A percentile compares a stretch with the other conserved stretches of the same genome.
Evolutionary conservation across 495 filamentous ascomycete genomes (phyloP).

Genomic region (Aspergillus homomorphus): DNA sequence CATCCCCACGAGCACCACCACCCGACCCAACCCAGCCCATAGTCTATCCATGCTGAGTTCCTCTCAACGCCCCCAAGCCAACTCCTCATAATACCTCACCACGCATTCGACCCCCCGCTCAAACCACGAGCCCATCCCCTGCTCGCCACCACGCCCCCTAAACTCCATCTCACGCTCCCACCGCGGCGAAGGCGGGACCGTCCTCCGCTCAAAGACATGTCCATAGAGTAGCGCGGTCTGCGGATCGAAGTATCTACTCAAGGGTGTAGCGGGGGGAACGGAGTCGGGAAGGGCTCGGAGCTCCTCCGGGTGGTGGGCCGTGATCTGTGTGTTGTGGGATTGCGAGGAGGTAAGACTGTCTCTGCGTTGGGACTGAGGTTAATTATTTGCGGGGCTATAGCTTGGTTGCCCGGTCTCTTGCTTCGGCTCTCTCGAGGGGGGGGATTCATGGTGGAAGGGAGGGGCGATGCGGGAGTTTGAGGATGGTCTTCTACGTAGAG

Average conservation of each 20-base stretch:
- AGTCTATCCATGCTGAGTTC: background rate
- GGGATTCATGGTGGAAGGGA: too few relatives aligned
- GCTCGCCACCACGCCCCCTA: background rate
- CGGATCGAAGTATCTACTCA: constrained; percentile 18
- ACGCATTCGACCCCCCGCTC: background rate
- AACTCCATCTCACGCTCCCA: constrained; percentile 8
- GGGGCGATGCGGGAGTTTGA: too few relatives aligned
- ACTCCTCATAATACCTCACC: background rate
- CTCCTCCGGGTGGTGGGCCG: too few relatives aligned
- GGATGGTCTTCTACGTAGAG: too few relatives aligned
- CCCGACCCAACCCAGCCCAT: background rate
- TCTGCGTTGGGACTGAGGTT: too few relatives aligned
- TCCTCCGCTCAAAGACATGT: constrained; percentile 4
- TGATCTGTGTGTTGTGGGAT: too few relatives aligned
- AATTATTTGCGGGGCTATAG: too few relatives aligned
- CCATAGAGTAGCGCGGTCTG: constrained; percentile 8
- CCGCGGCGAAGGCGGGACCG: background rate
- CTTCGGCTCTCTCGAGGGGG: too few relatives aligned
- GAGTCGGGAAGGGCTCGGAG: background rate
- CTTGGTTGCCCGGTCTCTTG: too few relatives aligned
- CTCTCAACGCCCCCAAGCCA: background rate
- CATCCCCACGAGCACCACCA: too few relatives aligned
- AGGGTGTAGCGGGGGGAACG: background rate
- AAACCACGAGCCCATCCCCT: background rate
- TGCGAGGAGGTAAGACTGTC: too few relatives aligned